phyloP scores from a whole-genome alignment of 139 green algal genomes.

The Auxenochlorella pyrenoidosa region DNA sequence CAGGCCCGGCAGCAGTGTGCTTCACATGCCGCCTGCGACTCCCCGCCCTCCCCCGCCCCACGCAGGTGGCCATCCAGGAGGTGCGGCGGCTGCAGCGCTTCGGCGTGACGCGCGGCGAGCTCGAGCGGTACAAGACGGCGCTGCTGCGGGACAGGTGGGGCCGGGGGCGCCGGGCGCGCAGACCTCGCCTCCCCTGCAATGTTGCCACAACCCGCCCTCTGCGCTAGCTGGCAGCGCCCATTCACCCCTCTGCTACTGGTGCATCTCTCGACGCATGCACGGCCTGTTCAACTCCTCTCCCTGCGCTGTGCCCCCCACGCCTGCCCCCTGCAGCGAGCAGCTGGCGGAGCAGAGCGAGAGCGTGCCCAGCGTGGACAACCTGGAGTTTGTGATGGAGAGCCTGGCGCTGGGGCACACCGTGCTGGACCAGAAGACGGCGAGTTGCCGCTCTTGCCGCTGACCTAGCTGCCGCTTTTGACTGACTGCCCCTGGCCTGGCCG shows the following conservation, averaged over 20 bases:
- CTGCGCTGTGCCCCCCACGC: background rate
- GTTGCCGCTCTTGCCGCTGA: background rate
- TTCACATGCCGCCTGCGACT: background rate
- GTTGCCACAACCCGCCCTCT: too few relatives aligned
- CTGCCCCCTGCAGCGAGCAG: slow-evolving; percentile 67
- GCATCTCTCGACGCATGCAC: background rate
- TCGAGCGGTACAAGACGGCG: slow-evolving; percentile 88
- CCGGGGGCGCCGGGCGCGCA: background rate
- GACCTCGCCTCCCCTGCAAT: too few relatives aligned
- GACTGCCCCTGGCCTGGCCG: too few relatives aligned
- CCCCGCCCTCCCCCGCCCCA: background rate
- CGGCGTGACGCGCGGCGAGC: slow-evolving; percentile 90
- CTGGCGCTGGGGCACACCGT: slow-evolving; percentile 93
- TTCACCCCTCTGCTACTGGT: background rate
- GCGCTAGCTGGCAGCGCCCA: background rate
- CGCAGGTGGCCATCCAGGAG: slow-evolving; percentile 81
- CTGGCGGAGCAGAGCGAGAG: slow-evolving; percentile 85
- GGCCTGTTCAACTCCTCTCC: background rate
- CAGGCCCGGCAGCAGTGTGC: too few relatives aligned
- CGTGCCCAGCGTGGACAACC: slow-evolving; percentile 89
- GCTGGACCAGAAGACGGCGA: slow-evolving; percentile 71
- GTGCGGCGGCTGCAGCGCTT: slow-evolving; percentile 87
- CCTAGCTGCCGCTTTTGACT: too few relatives aligned
- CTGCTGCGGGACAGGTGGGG: slow-evolving; percentile 85
- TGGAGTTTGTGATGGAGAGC: slow-evolving; percentile 99